phyloP scores from a whole-genome alignment of 371 early-diverging fungal genomes.

The Syncephalastrum sp. region DNA sequence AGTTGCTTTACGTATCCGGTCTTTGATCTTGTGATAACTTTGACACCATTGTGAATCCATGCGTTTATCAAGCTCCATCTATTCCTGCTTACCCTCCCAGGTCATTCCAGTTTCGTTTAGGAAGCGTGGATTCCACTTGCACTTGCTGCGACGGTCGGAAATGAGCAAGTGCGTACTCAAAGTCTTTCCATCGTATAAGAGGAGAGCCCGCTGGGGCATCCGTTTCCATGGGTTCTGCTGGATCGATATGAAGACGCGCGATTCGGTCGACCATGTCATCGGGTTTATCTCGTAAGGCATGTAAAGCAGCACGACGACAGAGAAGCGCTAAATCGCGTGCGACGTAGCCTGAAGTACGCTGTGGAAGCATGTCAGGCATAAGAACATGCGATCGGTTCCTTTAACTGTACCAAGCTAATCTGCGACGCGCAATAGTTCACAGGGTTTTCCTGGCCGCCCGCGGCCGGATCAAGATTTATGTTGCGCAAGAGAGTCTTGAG shows the following conservation, averaged over 20 bases:
- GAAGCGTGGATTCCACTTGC: constrained; percentile 46
- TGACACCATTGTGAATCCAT: neutral
- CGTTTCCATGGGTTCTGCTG: too few species aligned
- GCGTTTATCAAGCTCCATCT: constrained; percentile 7
- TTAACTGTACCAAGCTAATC: constrained; percentile 28
- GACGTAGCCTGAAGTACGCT: constrained; percentile 65
- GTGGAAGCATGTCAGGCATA: too few species aligned
- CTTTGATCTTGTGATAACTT: constrained; percentile 66
- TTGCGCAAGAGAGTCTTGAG: constrained; percentile 15
- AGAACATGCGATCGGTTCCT: neutral
- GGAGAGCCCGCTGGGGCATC: neutral
- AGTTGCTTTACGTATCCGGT: constrained; percentile 70
- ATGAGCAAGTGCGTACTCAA: constrained; percentile 44
- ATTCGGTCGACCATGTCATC: neutral
- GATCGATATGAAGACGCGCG: too few species aligned
- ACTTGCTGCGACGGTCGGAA: constrained; percentile 51
- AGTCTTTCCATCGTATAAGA: constrained; percentile 32
- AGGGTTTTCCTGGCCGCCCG: neutral
- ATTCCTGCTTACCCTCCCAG: constrained; percentile 53
- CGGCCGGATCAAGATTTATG: constrained; percentile 6
- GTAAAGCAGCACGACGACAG: constrained; percentile 46
- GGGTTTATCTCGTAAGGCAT: constrained; percentile 24
- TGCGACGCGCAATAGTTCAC: constrained; percentile 23
- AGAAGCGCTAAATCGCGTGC: constrained; percentile 55
- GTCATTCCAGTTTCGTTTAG: constrained; percentile 42